A percentile compares a stretch with the other conserved stretches of the same genome.
phyloP scores from a whole-genome alignment of 2,329 filamentous ascomycete species.

The Kalmusia sp. region DNA sequence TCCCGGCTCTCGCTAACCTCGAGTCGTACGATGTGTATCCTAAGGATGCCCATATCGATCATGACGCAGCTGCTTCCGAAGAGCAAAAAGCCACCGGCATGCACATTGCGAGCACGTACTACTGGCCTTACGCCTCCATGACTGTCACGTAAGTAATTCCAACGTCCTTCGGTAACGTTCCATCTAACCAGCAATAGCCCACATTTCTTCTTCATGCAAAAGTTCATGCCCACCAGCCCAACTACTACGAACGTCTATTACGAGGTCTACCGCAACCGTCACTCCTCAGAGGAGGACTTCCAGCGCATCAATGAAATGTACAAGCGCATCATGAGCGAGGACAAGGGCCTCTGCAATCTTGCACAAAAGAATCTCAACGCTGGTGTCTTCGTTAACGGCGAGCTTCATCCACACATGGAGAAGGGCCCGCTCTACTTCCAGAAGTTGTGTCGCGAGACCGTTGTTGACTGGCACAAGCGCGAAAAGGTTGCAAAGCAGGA shows the following conservation, averaged over 20 bases:
- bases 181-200: slow-evolving; percentile 16
- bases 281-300: slow-evolving; percentile 64
- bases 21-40: slow-evolving; percentile 52
- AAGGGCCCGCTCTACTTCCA: slow-evolving; percentile 63
- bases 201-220: slow-evolving; percentile 68
- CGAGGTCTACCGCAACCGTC: slow-evolving; percentile 67
- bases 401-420: slow-evolving; percentile 65
- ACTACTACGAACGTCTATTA: slow-evolving; percentile 62
- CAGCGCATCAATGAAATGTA: slow-evolving; percentile 65
- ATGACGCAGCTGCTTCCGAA: slow-evolving; percentile 17
- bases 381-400: slow-evolving; percentile 66
- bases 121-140: slow-evolving; percentile 22
- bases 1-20: slow-evolving; percentile 61
- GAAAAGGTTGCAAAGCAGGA: slow-evolving; percentile 14
- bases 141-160: slow-evolving; percentile 18
- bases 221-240: slow-evolving; percentile 63
- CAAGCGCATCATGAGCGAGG: slow-evolving; percentile 68
- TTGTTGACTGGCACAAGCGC: slow-evolving; percentile 35
- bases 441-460: slow-evolving; percentile 53
- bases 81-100: slow-evolving; percentile 13
- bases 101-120: slow-evolving; percentile 19
- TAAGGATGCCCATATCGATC: slow-evolving; percentile 16
- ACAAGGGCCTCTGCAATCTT: slow-evolving; percentile 64
- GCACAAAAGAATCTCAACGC: slow-evolving; percentile 66
- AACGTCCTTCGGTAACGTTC: neutral